Conservation (phyloP, 2,329 filamentous ascomycete species). For the Colletotrichum spinosum region DNA sequence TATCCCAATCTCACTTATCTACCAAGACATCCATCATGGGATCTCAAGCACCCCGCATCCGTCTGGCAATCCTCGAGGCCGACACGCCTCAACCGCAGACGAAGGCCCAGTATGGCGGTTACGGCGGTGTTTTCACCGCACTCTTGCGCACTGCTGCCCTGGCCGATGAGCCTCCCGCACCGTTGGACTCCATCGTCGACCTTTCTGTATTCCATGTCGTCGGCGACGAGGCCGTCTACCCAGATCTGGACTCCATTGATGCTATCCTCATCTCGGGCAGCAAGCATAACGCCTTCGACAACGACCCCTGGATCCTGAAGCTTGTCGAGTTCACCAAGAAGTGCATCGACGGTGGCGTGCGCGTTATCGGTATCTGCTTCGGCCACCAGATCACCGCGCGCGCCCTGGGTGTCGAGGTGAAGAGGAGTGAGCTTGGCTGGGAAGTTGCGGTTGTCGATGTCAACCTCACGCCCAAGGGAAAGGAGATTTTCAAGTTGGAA, state of each 20-base stretch:
- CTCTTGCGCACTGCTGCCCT: constrained; percentile 68
- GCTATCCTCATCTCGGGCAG: constrained; percentile 84
- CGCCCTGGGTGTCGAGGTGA: constrained; percentile 76
- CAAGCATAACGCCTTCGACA: constrained; percentile 79
- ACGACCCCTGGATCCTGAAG: constrained; percentile 79
- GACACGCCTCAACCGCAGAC: constrained; percentile 79
- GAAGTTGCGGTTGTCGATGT: constrained; percentile 82
- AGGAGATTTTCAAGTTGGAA: constrained; percentile 76
- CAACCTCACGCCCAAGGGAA: constrained; percentile 75
- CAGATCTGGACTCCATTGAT: constrained; percentile 79
- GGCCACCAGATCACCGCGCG: constrained; percentile 87
- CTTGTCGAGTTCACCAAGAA: constrained; percentile 75
- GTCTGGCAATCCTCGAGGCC: constrained; percentile 89
- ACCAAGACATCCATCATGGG: constrained; percentile 26
- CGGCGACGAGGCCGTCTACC: constrained; percentile 73
- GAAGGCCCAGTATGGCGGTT: constrained; percentile 74
- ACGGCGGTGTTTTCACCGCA: constrained; percentile 76
- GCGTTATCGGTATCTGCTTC: constrained; percentile 86
- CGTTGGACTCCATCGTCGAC: constrained; percentile 60
- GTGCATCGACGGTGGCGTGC: constrained; percentile 71
- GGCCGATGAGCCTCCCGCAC: constrained; percentile 53
- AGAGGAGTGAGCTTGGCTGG: constrained; percentile 77
- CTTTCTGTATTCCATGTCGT: constrained; percentile 80
- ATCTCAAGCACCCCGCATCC: constrained; percentile 61
- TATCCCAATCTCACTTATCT: neutral